Conservation (phyloP, 2,329 filamentous ascomycete genomes). For the Aschersonia sp. region DNA sequence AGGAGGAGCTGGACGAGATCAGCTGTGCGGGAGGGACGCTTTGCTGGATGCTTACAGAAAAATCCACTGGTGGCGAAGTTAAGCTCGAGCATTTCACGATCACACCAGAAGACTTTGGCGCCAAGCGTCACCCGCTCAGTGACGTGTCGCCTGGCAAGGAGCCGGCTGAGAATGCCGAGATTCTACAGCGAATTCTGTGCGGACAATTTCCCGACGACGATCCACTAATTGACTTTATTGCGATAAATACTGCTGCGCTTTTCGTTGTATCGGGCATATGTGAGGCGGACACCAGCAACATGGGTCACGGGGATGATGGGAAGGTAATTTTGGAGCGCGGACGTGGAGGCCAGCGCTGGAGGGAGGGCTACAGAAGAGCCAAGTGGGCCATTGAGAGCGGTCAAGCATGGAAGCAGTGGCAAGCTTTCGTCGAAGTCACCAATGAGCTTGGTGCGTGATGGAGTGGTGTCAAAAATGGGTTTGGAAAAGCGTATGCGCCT, state of each 20-base stretch:
- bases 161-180: slow-evolving; percentile 75
- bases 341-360: slow-evolving; percentile 81
- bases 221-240: slow-evolving; percentile 81
- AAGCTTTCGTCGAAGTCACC: slow-evolving; percentile 70
- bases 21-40: slow-evolving; percentile 78
- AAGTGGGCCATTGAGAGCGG: slow-evolving; percentile 81
- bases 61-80: slow-evolving; percentile 24
- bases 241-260: slow-evolving; percentile 84
- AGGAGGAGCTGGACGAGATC: slow-evolving; percentile 90
- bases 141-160: slow-evolving; percentile 75
- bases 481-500: not conserved
- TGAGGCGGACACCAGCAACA: slow-evolving; percentile 64
- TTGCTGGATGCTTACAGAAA: slow-evolving; percentile 66
- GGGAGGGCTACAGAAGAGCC: slow-evolving; percentile 79
- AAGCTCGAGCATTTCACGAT: slow-evolving; percentile 65
- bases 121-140: slow-evolving; percentile 57
- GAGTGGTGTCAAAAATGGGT: not conserved
- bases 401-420: slow-evolving; percentile 71
- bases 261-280: slow-evolving; percentile 78
- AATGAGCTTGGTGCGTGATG: slow-evolving; percentile 30
- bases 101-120: slow-evolving; percentile 73
- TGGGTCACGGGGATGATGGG: slow-evolving; percentile 70
- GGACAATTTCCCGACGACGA: slow-evolving; percentile 62
- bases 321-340: slow-evolving; percentile 69
- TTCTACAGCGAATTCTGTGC: slow-evolving; percentile 61